Conservation (phyloP, 179 eudicot genomes). For the Carnegiea gigantea region DNA sequence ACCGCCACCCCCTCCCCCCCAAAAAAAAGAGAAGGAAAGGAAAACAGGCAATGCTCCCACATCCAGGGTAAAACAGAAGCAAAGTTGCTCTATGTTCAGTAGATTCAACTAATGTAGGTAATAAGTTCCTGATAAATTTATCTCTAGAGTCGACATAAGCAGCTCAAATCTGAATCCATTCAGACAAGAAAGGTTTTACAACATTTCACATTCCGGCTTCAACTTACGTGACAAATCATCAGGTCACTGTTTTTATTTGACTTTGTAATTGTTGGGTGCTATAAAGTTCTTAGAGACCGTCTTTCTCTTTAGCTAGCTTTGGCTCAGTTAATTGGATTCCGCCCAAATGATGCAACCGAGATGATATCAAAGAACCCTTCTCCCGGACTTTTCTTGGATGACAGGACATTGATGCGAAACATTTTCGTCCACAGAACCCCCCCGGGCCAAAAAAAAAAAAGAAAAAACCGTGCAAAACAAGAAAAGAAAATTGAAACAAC, state of each 20-base stretch:
- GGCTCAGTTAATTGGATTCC: not conserved
- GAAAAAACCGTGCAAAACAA: not conserved
- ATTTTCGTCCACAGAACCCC: no score
- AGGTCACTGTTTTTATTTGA: not conserved
- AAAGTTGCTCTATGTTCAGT: not conserved
- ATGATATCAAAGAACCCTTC: not conserved
- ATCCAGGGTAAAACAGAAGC: not conserved
- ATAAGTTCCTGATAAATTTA: not conserved
- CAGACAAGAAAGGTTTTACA: not conserved
- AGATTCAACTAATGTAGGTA: not conserved
- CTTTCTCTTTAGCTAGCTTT: not conserved
- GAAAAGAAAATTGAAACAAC: not conserved
- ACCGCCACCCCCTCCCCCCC: not conserved
- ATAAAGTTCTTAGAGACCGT: not conserved
- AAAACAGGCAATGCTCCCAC: not conserved
- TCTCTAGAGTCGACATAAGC: not conserved
- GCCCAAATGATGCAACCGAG: not conserved
- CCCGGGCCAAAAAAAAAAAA: no score
- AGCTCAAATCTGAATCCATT: not conserved
- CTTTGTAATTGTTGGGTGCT: not conserved
- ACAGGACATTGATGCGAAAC: not conserved
- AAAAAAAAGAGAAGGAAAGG: not conserved
- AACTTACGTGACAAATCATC: not conserved
- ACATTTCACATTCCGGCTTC: not conserved
- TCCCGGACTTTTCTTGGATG: not conserved